Conservation (phyloP, 2,329 filamentous ascomycete genomes). For the Epichloe hybrida region DNA sequence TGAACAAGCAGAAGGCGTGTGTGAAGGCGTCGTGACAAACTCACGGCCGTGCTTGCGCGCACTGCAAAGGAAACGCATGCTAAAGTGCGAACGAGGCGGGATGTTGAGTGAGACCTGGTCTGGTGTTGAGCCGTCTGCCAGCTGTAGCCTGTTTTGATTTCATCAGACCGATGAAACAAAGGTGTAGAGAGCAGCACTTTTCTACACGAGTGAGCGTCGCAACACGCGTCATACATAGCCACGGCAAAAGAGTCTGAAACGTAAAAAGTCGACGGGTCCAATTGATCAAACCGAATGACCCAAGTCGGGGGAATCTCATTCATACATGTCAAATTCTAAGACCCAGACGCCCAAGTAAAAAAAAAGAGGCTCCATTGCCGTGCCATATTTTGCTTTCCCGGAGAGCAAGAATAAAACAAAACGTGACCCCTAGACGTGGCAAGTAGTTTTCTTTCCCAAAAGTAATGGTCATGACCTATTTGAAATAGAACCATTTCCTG, state of each 20-base stretch:
- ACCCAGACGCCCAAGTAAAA: constrained; percentile 24
- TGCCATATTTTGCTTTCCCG: constrained; percentile 1
- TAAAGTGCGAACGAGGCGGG: no score
- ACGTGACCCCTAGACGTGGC: not conserved
- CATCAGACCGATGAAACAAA: no score
- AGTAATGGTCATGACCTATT: not conserved
- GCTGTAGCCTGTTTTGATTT: no score
- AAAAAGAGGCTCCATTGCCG: constrained; percentile 5
- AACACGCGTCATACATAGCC: not conserved
- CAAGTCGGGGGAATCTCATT: constrained; percentile 25
- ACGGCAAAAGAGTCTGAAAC: not conserved
- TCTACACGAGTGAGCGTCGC: no score
- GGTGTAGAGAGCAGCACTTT: no score
- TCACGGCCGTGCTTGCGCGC: no score
- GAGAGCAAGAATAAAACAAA: not conserved
- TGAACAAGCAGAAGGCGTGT: no score
- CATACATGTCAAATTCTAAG: constrained; percentile 26
- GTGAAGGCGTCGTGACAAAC: no score
- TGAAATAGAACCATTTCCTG: not conserved
- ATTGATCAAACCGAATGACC: constrained; percentile 24
- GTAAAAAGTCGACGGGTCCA: constrained; percentile 14
- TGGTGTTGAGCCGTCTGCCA: no score
- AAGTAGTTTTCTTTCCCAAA: not conserved
- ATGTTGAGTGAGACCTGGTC: no score
- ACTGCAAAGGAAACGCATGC: no score